phyloP scores from a whole-genome alignment of 2,329 filamentous ascomycete species.

The Knufia fluminis region DNA sequence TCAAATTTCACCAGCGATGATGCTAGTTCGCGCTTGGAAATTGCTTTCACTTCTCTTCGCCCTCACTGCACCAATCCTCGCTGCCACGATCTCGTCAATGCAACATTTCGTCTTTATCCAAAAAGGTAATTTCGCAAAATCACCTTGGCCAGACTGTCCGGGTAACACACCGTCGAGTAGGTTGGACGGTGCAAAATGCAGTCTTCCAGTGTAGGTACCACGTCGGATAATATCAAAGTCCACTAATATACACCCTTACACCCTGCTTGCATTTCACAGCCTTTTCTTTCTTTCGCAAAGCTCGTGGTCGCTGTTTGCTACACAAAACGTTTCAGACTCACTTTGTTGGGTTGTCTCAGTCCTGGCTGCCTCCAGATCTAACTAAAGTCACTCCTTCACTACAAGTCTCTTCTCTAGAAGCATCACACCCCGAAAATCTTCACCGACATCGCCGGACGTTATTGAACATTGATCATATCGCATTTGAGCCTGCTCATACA shows the following conservation, averaged over 20 bases:
- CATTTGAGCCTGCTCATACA: not conserved
- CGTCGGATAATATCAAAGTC: not conserved
- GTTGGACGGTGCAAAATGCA: not conserved
- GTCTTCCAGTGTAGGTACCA: not conserved
- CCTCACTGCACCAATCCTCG: slow-evolving; percentile 4
- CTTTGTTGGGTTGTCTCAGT: not conserved
- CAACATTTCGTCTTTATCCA: not conserved
- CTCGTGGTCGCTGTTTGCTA: slow-evolving; percentile 5
- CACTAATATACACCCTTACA: slow-evolving; percentile 3
- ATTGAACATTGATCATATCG: not conserved
- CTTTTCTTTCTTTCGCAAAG: not conserved
- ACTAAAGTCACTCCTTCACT: slow-evolving; percentile 7
- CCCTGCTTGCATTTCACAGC: not conserved
- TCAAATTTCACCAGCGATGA: not conserved
- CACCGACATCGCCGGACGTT: not conserved
- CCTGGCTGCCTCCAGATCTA: slow-evolving; percentile 5
- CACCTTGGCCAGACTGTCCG: not conserved
- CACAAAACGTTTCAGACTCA: slow-evolving; percentile 8
- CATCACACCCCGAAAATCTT: not conserved
- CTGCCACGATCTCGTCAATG: not conserved
- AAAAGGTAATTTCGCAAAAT: not conserved
- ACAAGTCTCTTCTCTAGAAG: not conserved
- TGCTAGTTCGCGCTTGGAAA: not conserved
- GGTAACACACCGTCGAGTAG: not conserved
- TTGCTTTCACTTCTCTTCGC: not conserved